Evolutionary conservation across 225 moss, liverwort and hornwort genomes (phyloP).

Genomic region (Pseudisothecium myosuroides): DNA sequence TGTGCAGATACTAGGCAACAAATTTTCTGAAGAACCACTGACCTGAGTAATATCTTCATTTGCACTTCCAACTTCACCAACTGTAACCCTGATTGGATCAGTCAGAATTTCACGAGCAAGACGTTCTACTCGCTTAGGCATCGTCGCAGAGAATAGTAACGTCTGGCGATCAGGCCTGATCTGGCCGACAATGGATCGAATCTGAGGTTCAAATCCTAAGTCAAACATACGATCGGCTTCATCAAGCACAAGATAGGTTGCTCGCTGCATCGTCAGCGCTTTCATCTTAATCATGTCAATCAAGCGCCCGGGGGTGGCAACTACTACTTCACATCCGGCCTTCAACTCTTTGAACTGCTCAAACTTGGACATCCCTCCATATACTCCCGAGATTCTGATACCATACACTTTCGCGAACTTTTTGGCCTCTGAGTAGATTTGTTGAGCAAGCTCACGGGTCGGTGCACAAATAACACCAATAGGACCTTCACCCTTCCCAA

Average conservation of each 20-base stretch:
- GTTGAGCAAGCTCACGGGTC: constrained; percentile 94
- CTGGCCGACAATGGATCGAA: constrained; percentile 90
- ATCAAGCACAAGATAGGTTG: constrained; percentile 84
- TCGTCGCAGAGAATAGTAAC: constrained; percentile 88
- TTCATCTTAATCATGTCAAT: constrained; percentile 99
- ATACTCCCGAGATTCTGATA: constrained; percentile 86
- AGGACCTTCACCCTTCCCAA: constrained; percentile 87
- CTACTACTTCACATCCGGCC: constrained; percentile 94
- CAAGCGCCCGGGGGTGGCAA: constrained; percentile 91
- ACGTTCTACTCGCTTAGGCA: constrained; percentile 91
- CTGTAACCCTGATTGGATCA: constrained; percentile 78
- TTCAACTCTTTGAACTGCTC: constrained; percentile 97
- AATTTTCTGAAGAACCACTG: neutral
- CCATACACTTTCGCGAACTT: constrained; percentile 85
- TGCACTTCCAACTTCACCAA: constrained; percentile 87
- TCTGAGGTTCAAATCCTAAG: constrained; percentile 95
- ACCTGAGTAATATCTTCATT: constrained; percentile 99
- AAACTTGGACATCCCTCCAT: constrained; percentile 96
- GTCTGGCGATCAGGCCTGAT: constrained; percentile 95
- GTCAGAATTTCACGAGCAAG: constrained; percentile 79
- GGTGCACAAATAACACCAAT: constrained; percentile 93
- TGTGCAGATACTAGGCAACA: neutral
- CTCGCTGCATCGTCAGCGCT: constrained; percentile 75
- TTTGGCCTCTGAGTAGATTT: constrained; percentile 76
- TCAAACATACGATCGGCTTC: constrained; percentile 99